Percentiles rank a stretch among this genome's conserved stretches.
phyloP scores from a whole-genome alignment of 208 protist species.

The Tetramitus jugosus region DNA sequence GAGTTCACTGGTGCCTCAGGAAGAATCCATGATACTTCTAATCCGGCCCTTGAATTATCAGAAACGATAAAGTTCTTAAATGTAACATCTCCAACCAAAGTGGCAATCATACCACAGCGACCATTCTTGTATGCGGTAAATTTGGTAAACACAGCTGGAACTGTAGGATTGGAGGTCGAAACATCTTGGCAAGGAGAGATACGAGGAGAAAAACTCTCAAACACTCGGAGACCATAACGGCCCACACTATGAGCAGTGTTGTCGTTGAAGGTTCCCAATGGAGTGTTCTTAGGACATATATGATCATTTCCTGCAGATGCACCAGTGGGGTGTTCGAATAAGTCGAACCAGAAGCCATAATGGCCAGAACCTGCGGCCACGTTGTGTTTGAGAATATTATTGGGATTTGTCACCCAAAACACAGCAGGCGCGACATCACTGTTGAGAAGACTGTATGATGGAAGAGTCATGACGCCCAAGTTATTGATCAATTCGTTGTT shows the following conservation, averaged over 20 bases:
- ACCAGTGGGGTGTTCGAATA: not conserved
- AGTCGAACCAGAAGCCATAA: constrained; percentile 41
- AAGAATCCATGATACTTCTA: not conserved
- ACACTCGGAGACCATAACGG: constrained; percentile 33
- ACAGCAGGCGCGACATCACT: constrained; percentile 31
- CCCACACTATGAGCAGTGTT: constrained; percentile 41
- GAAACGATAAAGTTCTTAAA: not conserved
- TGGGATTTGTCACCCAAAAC: constrained; percentile 41
- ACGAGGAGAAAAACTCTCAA: not conserved
- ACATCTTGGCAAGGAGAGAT: not conserved
- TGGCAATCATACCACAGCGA: not conserved
- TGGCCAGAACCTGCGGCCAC: constrained; percentile 35
- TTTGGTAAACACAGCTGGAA: not conserved
- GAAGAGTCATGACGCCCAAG: constrained; percentile 26
- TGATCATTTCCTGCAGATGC: not conserved
- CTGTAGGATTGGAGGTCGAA: not conserved
- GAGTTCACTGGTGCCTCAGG: not conserved
- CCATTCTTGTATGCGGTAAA: not conserved
- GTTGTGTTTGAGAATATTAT: constrained; percentile 36
- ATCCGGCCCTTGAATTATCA: not conserved
- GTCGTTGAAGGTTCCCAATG: constrained; percentile 18
- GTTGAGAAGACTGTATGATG: constrained; percentile 11
- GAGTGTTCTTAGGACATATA: not conserved
- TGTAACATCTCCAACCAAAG: not conserved
- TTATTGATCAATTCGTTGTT: constrained; percentile 35